Conservation (phyloP, 768 basidiomycete genomes). For the Tricholoma sp. region DNA sequence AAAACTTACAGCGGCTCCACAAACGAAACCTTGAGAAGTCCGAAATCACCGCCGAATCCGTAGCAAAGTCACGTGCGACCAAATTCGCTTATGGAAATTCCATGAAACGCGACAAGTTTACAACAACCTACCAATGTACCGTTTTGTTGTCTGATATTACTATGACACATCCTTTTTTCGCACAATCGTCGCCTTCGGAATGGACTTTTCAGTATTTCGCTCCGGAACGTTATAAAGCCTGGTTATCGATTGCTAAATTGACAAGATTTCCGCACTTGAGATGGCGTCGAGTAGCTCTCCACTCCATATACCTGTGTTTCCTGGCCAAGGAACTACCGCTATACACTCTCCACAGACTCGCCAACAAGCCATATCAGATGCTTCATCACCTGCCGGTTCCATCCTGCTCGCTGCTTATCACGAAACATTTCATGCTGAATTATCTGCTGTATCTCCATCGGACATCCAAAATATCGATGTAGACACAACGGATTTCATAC, state of each 20-base stretch:
- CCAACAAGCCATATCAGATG: slow-evolving; percentile 37
- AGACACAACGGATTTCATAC: slow-evolving; percentile 39
- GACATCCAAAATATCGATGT: slow-evolving; percentile 33
- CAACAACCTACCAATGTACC: slow-evolving; percentile 5
- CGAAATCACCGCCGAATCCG: not conserved
- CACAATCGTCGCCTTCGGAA: slow-evolving; percentile 14
- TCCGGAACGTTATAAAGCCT: slow-evolving; percentile 1
- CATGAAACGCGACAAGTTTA: not conserved
- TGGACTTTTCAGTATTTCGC: slow-evolving; percentile 14
- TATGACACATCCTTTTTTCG: slow-evolving; percentile 11
- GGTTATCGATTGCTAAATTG: not conserved
- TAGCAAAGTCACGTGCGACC: not conserved
- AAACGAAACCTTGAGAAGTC: not conserved
- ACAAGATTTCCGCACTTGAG: not conserved
- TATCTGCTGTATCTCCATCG: slow-evolving; percentile 37
- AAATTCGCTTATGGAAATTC: not conserved
- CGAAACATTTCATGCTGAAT: slow-evolving; percentile 44
- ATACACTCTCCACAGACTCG: slow-evolving; percentile 26
- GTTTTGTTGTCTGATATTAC: slow-evolving; percentile 8
- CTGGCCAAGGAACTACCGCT: slow-evolving; percentile 47
- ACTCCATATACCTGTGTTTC: slow-evolving; percentile 45
- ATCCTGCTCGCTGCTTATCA: slow-evolving; percentile 47
- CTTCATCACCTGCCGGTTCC: slow-evolving; percentile 34
- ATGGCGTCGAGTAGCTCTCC: slow-evolving; percentile 7
- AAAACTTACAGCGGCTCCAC: no score